These are phyloP conservation scores for Trametes hirsuta DNA, from an alignment of 1,284 basidiomycete species.

Conservation along the genomic window DNA sequence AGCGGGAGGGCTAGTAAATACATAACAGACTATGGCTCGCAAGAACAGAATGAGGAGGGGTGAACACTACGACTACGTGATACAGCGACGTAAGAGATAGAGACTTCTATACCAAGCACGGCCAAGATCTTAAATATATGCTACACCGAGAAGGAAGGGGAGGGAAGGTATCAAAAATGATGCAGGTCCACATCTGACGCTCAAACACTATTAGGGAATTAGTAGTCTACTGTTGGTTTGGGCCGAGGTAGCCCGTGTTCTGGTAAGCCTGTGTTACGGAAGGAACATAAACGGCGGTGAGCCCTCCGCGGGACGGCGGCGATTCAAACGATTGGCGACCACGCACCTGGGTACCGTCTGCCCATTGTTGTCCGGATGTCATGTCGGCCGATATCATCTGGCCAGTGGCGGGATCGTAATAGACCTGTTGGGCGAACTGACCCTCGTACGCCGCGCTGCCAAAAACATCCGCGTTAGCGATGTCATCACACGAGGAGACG, in stretches of 20 bases:
- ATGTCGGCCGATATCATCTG: constrained; percentile 19
- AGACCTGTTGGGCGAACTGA: constrained; percentile 19
- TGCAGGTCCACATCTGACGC: not conserved
- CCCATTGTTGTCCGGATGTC: constrained; percentile 19
- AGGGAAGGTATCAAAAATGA: not conserved
- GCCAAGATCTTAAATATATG: constrained; percentile 19
- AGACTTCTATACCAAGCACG: not conserved
- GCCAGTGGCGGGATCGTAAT: constrained; percentile 17
- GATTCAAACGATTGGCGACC: constrained; percentile 1
- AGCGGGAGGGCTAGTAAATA: too few relatives aligned
- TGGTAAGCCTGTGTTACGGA: constrained; percentile 13
- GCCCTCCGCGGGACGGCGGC: not conserved
- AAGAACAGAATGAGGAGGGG: not conserved
- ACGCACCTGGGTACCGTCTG: constrained; percentile 17
- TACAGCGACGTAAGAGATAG: constrained; percentile 1
- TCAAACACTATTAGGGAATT: not conserved
- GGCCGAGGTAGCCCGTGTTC: constrained; percentile 13
- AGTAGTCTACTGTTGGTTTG: constrained; percentile 2
- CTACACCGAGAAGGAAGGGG: constrained; percentile 4
- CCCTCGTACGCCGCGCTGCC: constrained; percentile 13
- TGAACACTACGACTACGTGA: not conserved
- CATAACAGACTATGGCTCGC: not conserved
- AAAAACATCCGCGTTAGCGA: not conserved
- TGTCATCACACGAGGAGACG: not conserved
- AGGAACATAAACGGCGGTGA: not conserved